phyloP scores from a whole-genome alignment of 441 rosid species.

The Melastoma candidum region DNA sequence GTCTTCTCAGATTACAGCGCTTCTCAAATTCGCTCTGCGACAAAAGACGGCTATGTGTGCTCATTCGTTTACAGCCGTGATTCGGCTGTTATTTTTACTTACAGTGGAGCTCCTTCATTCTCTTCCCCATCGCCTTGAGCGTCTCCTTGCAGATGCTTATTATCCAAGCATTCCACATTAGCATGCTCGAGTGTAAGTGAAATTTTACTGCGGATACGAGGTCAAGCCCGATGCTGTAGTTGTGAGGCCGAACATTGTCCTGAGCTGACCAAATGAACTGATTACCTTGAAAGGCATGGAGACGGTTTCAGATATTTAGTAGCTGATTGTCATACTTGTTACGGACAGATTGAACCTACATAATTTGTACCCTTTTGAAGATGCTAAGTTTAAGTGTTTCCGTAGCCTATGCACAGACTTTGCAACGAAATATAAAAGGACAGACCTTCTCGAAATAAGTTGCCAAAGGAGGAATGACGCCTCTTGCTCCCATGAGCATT shows the following conservation, averaged over 20 bases:
- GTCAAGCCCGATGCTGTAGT: slow-evolving; percentile 71
- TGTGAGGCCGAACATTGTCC: slow-evolving; percentile 89
- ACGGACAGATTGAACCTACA: slow-evolving; percentile 73
- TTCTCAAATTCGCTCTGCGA: no score
- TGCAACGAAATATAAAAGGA: no score
- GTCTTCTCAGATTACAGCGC: no score
- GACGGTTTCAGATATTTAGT: neutral
- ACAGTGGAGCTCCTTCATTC: slow-evolving; percentile 67
- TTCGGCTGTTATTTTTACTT: slow-evolving; percentile 25
- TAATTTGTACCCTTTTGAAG: no score
- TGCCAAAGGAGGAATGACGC: slow-evolving; percentile 91
- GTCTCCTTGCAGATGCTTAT: slow-evolving; percentile 60
- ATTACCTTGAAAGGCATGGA: slow-evolving; percentile 49
- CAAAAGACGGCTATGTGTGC: no score
- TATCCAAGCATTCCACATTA: slow-evolving; percentile 28
- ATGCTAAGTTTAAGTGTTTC: no score
- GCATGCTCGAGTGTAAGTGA: slow-evolving; percentile 11
- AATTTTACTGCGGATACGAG: slow-evolving; percentile 92
- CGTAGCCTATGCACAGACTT: no score
- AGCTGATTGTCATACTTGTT: slow-evolving; percentile 55
- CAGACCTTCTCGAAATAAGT: slow-evolving; percentile 88
- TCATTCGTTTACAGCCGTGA: slow-evolving; percentile 21
- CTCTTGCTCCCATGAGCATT: slow-evolving; percentile 98
- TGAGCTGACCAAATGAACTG: slow-evolving; percentile 98
- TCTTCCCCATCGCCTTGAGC: slow-evolving; percentile 63